These are phyloP conservation scores for Colletotrichum trifolii DNA, from an alignment of 2,329 filamentous ascomycete species.

Conservation along the genomic window DNA sequence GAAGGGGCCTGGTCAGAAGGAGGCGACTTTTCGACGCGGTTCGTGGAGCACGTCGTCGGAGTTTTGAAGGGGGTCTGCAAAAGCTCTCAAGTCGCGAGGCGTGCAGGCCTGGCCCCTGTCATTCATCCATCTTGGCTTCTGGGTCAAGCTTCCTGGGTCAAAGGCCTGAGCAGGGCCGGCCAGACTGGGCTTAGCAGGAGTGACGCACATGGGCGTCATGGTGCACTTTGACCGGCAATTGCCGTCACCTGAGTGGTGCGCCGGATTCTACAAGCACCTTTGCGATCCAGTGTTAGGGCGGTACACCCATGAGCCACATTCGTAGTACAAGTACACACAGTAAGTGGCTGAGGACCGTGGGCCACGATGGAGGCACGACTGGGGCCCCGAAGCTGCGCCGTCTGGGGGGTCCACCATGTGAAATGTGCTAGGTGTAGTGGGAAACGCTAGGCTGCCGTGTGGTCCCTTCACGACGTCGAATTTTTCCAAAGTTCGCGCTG, in stretches of 20 bases:
- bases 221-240: background rate
- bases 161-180: conserved; percentile 7
- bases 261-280: background rate
- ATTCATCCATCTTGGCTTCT: conserved; percentile 35
- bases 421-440: background rate
- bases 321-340: conserved; percentile 3
- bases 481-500: background rate
- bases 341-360: conserved; percentile 1
- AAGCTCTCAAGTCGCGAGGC: conserved; percentile 21
- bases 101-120: conserved; percentile 30
- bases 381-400: conserved; percentile 6
- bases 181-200: background rate
- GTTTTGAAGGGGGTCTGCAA: conserved; percentile 14
- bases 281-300: conserved; percentile 25
- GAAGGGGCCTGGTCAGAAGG: conserved; percentile 19
- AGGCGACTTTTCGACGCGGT: conserved; percentile 34
- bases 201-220: conserved; percentile 36
- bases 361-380: background rate
- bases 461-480: conserved; percentile 21
- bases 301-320: conserved; percentile 21
- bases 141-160: conserved; percentile 36
- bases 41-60: conserved; percentile 24
- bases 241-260: conserved; percentile 29
- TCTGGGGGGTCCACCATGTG: background rate
- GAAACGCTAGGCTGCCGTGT: conserved; percentile 10